Evolutionary conservation across 768 basidiomycete genomes (phyloP).

Genomic region (Russula emetica): DNA sequence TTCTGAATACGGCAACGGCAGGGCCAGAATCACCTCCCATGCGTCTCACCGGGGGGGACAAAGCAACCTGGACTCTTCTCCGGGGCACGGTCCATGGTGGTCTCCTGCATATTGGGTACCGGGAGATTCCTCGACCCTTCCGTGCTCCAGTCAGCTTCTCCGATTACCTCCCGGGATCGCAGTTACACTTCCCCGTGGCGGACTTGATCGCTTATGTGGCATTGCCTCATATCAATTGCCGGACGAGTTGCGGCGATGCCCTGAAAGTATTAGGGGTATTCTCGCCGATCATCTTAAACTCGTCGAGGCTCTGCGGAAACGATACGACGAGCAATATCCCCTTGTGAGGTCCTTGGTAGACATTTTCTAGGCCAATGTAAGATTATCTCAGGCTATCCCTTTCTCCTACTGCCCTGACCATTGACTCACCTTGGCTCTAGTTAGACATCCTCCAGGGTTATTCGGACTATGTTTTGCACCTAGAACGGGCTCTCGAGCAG

Average conservation of each 20-base stretch:
- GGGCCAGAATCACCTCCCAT: constrained; percentile 43
- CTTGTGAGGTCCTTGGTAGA: constrained; percentile 89
- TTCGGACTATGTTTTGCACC: constrained; percentile 87
- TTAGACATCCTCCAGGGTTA: constrained; percentile 92
- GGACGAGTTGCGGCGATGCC: constrained; percentile 77
- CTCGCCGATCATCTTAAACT: constrained; percentile 85
- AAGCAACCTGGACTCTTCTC: constrained; percentile 28
- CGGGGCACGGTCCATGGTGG: too few species aligned
- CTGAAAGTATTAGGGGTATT: constrained; percentile 83
- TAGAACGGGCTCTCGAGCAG: constrained; percentile 85
- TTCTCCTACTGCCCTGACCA: constrained; percentile 15
- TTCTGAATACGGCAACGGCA: constrained; percentile 55
- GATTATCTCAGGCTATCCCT: constrained; percentile 33
- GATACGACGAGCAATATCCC: constrained; percentile 95
- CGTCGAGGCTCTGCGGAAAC: constrained; percentile 76
- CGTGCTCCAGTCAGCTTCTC: too few species aligned
- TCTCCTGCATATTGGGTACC: too few species aligned
- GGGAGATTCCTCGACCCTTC: too few species aligned
- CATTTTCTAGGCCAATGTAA: constrained; percentile 87
- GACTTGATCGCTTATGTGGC: constrained; percentile 43
- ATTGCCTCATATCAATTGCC: constrained; percentile 78
- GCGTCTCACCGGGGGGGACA: constrained; percentile 34
- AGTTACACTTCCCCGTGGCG: too few species aligned
- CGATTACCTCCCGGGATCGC: too few species aligned
- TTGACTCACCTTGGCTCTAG: constrained; percentile 41